Evolutionary conservation across 2,329 filamentous ascomycete genomes (phyloP), one percentile per base, ranked within the genome.

Genomic region (Monosporascus sp.): DNA sequence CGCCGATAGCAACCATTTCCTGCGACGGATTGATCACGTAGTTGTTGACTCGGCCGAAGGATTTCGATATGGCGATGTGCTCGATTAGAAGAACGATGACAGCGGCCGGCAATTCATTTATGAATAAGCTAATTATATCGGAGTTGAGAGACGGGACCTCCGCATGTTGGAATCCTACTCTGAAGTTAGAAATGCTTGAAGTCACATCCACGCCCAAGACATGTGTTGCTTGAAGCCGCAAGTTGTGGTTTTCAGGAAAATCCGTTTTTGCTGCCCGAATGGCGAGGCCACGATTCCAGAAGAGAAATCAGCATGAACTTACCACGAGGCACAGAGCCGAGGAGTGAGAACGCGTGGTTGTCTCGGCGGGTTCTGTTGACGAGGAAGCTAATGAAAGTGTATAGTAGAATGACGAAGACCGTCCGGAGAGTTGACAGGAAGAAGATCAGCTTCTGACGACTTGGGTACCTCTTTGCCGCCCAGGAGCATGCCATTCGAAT

Each of bases 51-150:
- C 93, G 84, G 9, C 94, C 94, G 62, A 99, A 97, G 0, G 93
- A 97, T 70, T 97, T 99, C 19, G 92, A 91, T 58, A 97, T 97
- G 48, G 93, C 91, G 63, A 97, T 96, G 68, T 97, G 93, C 72
- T 97, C 94, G 56, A 97, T 95, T 37, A 97, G 79, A 53, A 97
- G 79, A n/a, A 99, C 92, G 60, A 97, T 96, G 50, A 97, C 86
- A 1, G 88, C 87, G 7, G 89, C 88, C 0, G 94, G 94, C 4
- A 97, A 76, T 58, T 97, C 80, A 44, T 78, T 76, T 1, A 81
- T 78, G 65, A 96, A 91, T 1, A 82, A 73, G 2, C 74, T 78
- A 65, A 96, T 81, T 50, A 97, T 81, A 0, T 77, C 70, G 0
- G 70, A 71, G 59, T 88, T 84, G 55, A 97, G 74, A 0, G 72